phyloP scores from a whole-genome alignment of 2,329 filamentous ascomycete species.

The Pseudomassariella vexata region DNA sequence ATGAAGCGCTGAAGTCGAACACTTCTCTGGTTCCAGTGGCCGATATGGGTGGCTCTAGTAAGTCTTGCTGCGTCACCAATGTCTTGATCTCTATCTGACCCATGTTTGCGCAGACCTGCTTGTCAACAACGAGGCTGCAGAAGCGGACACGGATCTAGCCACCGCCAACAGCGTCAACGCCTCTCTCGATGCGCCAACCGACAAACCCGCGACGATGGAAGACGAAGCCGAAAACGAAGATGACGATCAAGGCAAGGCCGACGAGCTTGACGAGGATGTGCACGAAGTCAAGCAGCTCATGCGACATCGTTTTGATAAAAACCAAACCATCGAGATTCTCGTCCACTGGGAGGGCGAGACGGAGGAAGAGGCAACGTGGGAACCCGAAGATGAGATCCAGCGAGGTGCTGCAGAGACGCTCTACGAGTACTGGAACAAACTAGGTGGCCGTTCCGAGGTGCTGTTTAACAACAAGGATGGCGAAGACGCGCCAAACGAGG shows the following conservation, averaged over 20 bases:
- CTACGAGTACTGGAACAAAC: constrained; percentile 25
- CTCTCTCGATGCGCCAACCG: no score
- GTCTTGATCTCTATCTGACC: background rate
- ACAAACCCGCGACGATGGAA: no score
- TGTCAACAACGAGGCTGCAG: no score
- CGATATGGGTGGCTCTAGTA: constrained; percentile 21
- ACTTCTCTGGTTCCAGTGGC: constrained; percentile 17
- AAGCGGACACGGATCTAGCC: no score
- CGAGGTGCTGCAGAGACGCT: constrained; percentile 23
- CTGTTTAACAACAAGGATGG: constrained; percentile 21
- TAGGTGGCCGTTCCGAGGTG: constrained; percentile 22
- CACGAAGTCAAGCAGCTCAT: constrained; percentile 20
- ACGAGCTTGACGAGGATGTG: background rate
- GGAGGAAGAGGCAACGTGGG: constrained; percentile 23
- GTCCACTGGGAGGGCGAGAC: constrained; percentile 23
- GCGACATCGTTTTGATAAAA: constrained; percentile 16
- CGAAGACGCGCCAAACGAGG: constrained; percentile 16
- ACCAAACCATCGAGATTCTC: constrained; percentile 20
- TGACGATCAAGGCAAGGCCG: background rate
- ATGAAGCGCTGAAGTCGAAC: constrained; percentile 8
- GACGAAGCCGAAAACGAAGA: constrained; percentile 16
- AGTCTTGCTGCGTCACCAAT: constrained; percentile 2
- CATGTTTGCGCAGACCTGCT: constrained; percentile 7
- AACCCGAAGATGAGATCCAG: constrained; percentile 27
- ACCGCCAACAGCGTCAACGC: no score